These are phyloP conservation scores for Phascolomyces articulosus DNA, from an alignment of 371 early-diverging fungal species.

Conservation along the genomic window DNA sequence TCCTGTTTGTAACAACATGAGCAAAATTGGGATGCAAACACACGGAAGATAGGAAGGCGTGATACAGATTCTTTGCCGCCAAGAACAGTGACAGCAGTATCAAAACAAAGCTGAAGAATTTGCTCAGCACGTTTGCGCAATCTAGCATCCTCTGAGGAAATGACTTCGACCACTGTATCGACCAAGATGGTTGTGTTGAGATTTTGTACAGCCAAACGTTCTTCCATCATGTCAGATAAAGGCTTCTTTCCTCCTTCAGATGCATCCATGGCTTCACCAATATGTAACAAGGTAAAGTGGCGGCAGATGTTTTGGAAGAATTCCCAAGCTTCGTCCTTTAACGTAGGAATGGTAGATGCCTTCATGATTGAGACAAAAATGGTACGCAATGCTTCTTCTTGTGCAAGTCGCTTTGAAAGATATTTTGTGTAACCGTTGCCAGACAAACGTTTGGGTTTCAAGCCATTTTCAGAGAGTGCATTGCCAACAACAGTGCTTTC, in stretches of 20 bases:
- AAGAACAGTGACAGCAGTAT: slow-evolving; percentile 59
- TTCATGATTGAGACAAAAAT: slow-evolving; percentile 71
- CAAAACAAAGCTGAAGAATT: slow-evolving; percentile 67
- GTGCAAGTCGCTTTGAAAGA: slow-evolving; percentile 59
- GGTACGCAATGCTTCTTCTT: slow-evolving; percentile 67
- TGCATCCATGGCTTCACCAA: slow-evolving; percentile 68
- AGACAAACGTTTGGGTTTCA: slow-evolving; percentile 43
- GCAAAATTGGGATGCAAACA: slow-evolving; percentile 78
- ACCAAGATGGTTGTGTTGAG: slow-evolving; percentile 71
- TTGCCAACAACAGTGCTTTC: slow-evolving; percentile 44
- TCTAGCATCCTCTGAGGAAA: slow-evolving; percentile 70
- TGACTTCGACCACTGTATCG: slow-evolving; percentile 79
- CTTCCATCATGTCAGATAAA: slow-evolving; percentile 51
- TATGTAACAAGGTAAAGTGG: slow-evolving; percentile 78
- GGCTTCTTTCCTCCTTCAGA: slow-evolving; percentile 55
- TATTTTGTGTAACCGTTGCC: slow-evolving; percentile 50
- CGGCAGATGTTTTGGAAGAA: slow-evolving; percentile 70
- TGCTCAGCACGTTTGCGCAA: slow-evolving; percentile 72
- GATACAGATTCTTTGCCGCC: slow-evolving; percentile 66
- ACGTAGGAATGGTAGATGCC: slow-evolving; percentile 65
- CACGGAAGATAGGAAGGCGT: slow-evolving; percentile 74
- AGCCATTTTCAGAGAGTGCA: slow-evolving; percentile 31
- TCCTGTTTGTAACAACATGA: slow-evolving; percentile 87
- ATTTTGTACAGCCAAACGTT: slow-evolving; percentile 43
- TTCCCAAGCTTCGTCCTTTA: slow-evolving; percentile 69